phyloP scores from a whole-genome alignment of 208 protist genomes.

The Spongospora subterranea region DNA sequence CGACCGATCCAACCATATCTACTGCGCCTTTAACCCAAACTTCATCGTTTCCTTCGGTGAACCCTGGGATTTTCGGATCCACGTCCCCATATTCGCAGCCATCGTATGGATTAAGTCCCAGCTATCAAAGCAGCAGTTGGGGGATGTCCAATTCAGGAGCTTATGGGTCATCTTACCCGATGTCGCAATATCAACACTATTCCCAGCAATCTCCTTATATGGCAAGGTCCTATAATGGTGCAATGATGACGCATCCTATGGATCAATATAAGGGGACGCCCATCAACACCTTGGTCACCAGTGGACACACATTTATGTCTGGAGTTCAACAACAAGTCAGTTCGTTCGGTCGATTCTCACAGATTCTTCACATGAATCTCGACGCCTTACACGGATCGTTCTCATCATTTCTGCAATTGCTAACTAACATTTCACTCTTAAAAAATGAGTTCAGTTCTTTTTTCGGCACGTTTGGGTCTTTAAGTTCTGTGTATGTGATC shows the following conservation, averaged over 20 bases:
- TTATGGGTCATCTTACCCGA: too few species aligned
- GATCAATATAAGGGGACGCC: not conserved
- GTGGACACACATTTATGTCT: constrained; percentile 6
- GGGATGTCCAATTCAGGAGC: too few species aligned
- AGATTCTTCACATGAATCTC: constrained; percentile 58
- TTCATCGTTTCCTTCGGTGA: too few species aligned
- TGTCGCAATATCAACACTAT: too few species aligned
- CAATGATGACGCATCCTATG: not conserved
- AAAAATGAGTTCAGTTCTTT: constrained; percentile 15
- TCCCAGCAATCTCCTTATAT: too few species aligned
- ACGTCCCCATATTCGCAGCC: too few species aligned
- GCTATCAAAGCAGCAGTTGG: too few species aligned
- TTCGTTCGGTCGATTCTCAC: constrained; percentile 51
- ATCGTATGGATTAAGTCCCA: too few species aligned
- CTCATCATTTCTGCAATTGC: constrained; percentile 37
- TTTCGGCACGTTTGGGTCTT: constrained; percentile 24
- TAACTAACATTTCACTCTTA: constrained; percentile 37
- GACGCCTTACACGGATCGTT: constrained; percentile 46
- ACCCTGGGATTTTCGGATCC: too few species aligned
- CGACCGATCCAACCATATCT: not conserved
- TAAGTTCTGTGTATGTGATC: not conserved
- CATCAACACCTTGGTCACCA: not conserved
- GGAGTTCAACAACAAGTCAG: constrained; percentile 39
- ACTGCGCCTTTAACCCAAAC: too few species aligned
- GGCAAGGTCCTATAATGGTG: not conserved